phyloP scores from a whole-genome alignment of 768 basidiomycete genomes.

The Aureoboletus auriporus region DNA sequence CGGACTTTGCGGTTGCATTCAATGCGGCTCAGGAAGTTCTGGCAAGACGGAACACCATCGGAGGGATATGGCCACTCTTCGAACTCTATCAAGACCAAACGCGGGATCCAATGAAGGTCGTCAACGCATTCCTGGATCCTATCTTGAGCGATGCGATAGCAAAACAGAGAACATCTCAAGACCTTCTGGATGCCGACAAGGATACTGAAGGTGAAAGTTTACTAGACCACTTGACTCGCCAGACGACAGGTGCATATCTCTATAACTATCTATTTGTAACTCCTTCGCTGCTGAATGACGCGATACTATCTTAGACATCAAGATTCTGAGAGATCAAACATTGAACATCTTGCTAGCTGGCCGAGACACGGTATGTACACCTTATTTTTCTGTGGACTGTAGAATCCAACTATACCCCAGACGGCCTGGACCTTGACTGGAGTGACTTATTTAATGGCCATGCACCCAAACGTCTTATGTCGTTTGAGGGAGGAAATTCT shows the following conservation, averaged over 20 bases:
- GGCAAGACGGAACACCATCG: constrained; percentile 24
- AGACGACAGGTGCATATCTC: constrained; percentile 31
- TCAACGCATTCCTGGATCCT: constrained; percentile 36
- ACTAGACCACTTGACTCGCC: constrained; percentile 36
- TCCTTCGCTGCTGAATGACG: background rate
- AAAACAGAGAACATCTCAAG: constrained; percentile 16
- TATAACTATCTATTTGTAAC: too few species aligned
- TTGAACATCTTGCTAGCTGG: constrained; percentile 43
- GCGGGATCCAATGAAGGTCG: constrained; percentile 32
- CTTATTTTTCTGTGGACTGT: background rate
- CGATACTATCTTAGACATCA: constrained; percentile 17
- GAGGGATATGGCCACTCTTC: constrained; percentile 35
- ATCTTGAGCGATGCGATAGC: constrained; percentile 34
- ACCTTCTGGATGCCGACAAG: background rate
- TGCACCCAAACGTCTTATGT: constrained; percentile 38
- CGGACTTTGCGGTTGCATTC: constrained; percentile 32
- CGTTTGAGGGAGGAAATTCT: constrained; percentile 41
- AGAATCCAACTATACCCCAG: constrained; percentile 16
- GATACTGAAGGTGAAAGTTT: constrained; percentile 34
- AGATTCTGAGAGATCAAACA: constrained; percentile 38
- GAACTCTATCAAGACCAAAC: constrained; percentile 34
- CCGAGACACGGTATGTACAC: constrained; percentile 35
- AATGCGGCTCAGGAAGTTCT: constrained; percentile 29
- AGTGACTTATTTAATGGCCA: constrained; percentile 41
- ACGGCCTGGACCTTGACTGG: constrained; percentile 43